Conservation (phyloP, 2,329 filamentous ascomycete genomes). For the Didymella glomerata region DNA sequence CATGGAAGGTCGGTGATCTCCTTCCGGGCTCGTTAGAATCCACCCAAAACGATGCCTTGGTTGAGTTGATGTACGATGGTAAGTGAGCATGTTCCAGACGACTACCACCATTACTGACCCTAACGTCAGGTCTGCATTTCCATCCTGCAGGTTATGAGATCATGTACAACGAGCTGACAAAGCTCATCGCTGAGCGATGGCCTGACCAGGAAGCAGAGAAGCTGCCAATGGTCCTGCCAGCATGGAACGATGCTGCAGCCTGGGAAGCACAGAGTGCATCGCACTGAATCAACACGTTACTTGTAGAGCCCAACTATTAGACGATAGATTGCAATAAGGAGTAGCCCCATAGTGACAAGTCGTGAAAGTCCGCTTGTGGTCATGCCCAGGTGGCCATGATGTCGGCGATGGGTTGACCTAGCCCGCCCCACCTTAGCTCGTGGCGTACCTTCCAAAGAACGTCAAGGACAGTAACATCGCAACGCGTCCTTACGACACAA, state of each 20-base stretch:
- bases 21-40: conserved; percentile 66
- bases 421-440: conserved; percentile 9
- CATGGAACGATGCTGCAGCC: conserved; percentile 57
- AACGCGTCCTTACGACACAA: neutral
- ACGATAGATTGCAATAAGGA: neutral
- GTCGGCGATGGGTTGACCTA: conserved; percentile 8
- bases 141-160: conserved; percentile 64
- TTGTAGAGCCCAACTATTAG: neutral
- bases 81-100: conserved; percentile 25
- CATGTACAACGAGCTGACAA: conserved; percentile 63
- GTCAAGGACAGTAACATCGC: conserved; percentile 6
- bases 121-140: conserved; percentile 64
- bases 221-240: conserved; percentile 62
- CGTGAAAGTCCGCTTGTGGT: neutral
- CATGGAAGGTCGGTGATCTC: conserved; percentile 54
- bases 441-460: conserved; percentile 11
- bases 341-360: neutral
- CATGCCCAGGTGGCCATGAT: conserved; percentile 9
- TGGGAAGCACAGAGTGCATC: conserved; percentile 36
- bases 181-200: conserved; percentile 59
- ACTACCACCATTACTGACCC: conserved; percentile 19
- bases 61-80: conserved; percentile 65
- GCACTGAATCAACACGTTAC: neutral
- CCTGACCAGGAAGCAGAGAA: conserved; percentile 64
- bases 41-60: conserved; percentile 64